These are phyloP conservation scores for Pseudoperonospora humuli DNA, from an alignment of 352 stramenopile species.

Conservation along the genomic window DNA sequence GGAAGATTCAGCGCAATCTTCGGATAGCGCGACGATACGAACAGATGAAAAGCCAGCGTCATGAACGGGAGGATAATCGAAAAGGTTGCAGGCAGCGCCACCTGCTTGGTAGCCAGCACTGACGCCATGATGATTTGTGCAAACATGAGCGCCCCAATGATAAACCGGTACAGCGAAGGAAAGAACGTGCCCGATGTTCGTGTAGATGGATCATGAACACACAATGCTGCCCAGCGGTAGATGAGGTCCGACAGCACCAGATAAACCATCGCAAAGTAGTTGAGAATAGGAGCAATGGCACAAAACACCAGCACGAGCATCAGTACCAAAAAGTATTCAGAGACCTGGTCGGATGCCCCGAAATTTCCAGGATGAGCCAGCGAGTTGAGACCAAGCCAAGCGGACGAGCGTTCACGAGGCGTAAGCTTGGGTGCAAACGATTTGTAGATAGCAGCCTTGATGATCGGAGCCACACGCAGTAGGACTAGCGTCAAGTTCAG, in stretches of 20 bases:
- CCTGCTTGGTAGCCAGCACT: constrained; percentile 67
- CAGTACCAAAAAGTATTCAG: constrained; percentile 66
- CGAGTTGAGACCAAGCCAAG: constrained; percentile 65
- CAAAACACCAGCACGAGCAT: constrained; percentile 75
- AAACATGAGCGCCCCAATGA: constrained; percentile 68
- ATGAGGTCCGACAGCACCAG: constrained; percentile 68
- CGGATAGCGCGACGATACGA: constrained; percentile 59
- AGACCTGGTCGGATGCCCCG: constrained; percentile 41
- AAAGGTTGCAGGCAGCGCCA: constrained; percentile 45
- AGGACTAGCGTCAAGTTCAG: constrained; percentile 56
- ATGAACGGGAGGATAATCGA: constrained; percentile 61
- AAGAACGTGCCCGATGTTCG: constrained; percentile 65
- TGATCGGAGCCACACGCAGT: constrained; percentile 64
- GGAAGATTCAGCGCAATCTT: constrained; percentile 61
- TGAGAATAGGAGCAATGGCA: constrained; percentile 66
- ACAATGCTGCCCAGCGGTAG: constrained; percentile 65
- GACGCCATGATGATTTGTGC: constrained; percentile 73
- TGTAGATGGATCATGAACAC: constrained; percentile 60
- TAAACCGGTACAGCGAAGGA: constrained; percentile 76
- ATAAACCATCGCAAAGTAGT: constrained; percentile 68
- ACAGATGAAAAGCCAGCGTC: constrained; percentile 62
- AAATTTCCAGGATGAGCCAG: constrained; percentile 56
- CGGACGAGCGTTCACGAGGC: constrained; percentile 49
- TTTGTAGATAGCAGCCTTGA: constrained; percentile 75
- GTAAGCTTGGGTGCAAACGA: constrained; percentile 73